phyloP scores from a whole-genome alignment of 208 protist species.

The Acanthamoeba rhysodes region DNA sequence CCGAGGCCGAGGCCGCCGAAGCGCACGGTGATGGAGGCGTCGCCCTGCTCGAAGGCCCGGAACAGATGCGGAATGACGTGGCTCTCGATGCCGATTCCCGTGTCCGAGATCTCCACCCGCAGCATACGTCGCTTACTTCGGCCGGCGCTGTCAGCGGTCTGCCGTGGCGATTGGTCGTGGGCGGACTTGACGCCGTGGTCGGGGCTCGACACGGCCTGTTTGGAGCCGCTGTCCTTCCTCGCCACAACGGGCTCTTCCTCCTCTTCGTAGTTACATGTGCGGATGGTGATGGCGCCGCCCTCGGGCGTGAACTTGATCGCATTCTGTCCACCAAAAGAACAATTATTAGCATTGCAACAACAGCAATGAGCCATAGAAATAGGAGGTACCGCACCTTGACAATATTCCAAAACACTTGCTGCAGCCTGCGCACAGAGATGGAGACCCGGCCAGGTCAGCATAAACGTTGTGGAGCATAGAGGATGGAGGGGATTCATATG shows the following conservation, averaged over 20 bases:
- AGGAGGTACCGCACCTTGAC: neutral
- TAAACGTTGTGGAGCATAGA: no score
- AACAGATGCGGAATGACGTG: neutral
- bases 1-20: slow-evolving; percentile 20
- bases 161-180: no score
- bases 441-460: no score
- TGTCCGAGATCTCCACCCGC: neutral
- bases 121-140: neutral
- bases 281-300: neutral
- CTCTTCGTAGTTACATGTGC: neutral
- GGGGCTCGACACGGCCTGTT: neutral
- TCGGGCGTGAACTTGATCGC: slow-evolving; percentile 66
- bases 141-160: neutral
- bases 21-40: neutral
- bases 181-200: no score
- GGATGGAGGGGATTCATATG: no score
- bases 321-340: neutral
- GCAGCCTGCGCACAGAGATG: no score
- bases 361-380: neutral
- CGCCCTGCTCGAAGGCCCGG: neutral
- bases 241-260: no score
- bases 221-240: no score
- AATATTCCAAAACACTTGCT: slow-evolving; percentile 23
- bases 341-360: no score
- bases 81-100: slow-evolving; percentile 37